These are phyloP conservation scores for Clavispora fructus DNA, from an alignment of 805 yeast species.

Conservation along the genomic window DNA sequence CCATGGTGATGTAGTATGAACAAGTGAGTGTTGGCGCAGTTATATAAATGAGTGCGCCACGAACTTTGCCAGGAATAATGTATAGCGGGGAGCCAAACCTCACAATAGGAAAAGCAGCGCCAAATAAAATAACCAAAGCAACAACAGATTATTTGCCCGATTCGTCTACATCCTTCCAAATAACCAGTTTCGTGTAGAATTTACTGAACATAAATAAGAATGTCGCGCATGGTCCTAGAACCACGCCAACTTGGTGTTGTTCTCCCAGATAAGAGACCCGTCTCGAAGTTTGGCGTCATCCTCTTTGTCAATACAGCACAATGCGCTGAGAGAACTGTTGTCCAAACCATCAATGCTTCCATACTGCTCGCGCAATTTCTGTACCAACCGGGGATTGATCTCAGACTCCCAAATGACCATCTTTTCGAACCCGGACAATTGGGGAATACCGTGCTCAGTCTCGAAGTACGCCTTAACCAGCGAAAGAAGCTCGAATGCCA, in stretches of 20 bases:
- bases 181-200: too few species aligned
- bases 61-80: too few species aligned
- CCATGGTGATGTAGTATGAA: constrained; percentile 22
- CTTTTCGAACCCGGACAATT: constrained; percentile 13
- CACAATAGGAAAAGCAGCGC: too few species aligned
- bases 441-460: constrained; percentile 8
- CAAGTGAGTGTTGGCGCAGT: too few species aligned
- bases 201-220: too few species aligned
- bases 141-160: too few species aligned
- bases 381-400: constrained; percentile 12
- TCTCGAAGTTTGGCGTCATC: constrained; percentile 22
- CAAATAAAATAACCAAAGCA: too few species aligned
- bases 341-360: constrained; percentile 20
- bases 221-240: constrained; percentile 15
- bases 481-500: constrained; percentile 9
- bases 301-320: constrained; percentile 19
- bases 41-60: too few species aligned
- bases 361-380: constrained; percentile 13
- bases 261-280: constrained; percentile 35
- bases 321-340: constrained; percentile 34
- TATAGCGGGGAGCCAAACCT: too few species aligned
- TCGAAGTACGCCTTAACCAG: constrained; percentile 14
- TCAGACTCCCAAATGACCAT: constrained; percentile 34
- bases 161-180: too few species aligned
- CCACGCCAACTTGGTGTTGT: constrained; percentile 40